Conservation (phyloP, 1,284 basidiomycete genomes). For the Pseudozyma pruni region DNA sequence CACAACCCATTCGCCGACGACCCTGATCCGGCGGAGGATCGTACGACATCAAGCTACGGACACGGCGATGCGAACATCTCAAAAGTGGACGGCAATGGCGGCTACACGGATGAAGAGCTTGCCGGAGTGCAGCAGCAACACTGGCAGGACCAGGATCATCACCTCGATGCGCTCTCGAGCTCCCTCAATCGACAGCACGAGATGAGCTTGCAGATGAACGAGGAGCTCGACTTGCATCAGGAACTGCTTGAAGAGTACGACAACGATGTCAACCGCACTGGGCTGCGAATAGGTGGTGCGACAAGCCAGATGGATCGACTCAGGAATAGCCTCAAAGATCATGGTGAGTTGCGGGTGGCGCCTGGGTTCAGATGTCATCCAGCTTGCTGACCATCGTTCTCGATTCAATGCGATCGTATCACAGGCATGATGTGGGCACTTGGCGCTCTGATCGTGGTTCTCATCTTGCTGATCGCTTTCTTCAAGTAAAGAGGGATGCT, state of each 20-base stretch:
- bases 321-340: constrained; percentile 54
- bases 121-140: constrained; percentile 40
- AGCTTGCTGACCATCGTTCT: too few relatives aligned
- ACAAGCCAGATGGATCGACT: constrained; percentile 51
- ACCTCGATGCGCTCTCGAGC: constrained; percentile 57
- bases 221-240: constrained; percentile 63
- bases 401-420: too few relatives aligned
- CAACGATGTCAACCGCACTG: constrained; percentile 53
- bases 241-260: constrained; percentile 59
- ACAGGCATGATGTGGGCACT: constrained; percentile 56
- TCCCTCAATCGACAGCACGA: constrained; percentile 63
- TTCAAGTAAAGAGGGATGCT: constrained; percentile 52
- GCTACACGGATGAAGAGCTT: constrained; percentile 5
- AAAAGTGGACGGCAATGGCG: background rate
- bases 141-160: constrained; percentile 56
- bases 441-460: constrained; percentile 52
- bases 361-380: background rate
- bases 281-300: constrained; percentile 56
- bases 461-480: constrained; percentile 59
- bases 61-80: background rate
- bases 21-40: constrained; percentile 2
- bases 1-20: constrained; percentile 45
- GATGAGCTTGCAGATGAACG: constrained; percentile 64
- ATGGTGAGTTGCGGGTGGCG: constrained; percentile 47
- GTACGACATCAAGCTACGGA: background rate